Percentiles rank a stretch among this genome's conserved stretches.
phyloP scores from a whole-genome alignment of 805 yeast species.

The Saturnispora quitensis region DNA sequence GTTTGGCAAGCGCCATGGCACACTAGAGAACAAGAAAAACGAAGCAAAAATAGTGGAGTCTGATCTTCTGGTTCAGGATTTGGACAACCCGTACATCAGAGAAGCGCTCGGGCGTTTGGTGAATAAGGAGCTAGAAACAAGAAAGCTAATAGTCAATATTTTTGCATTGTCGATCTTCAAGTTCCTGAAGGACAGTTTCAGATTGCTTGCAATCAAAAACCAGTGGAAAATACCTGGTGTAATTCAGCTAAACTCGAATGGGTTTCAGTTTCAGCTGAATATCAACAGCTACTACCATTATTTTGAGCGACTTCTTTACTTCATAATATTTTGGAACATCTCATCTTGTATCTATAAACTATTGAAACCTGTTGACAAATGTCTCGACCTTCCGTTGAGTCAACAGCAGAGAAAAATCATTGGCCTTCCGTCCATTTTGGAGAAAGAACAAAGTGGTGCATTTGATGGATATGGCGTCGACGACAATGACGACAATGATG shows the following conservation, averaged over 20 bases:
- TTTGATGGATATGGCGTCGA: constrained; percentile 6
- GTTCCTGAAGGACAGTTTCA: constrained; percentile 15
- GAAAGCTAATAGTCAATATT: constrained; percentile 25
- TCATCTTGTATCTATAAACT: constrained; percentile 24
- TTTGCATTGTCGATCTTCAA: constrained; percentile 25
- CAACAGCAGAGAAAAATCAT: constrained; percentile 37
- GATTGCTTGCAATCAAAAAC: not conserved
- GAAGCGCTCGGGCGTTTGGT: constrained; percentile 38
- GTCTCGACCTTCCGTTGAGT: constrained; percentile 41
- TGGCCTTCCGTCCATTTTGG: constrained; percentile 28
- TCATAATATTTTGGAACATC: constrained; percentile 24
- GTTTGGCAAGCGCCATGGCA: not conserved
- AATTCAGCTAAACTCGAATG: not conserved
- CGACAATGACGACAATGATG: constrained; percentile 1
- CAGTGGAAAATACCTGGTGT: not conserved
- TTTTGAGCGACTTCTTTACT: constrained; percentile 17
- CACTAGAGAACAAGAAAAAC: not conserved
- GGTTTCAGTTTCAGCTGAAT: not conserved
- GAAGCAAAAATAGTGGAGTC: not conserved
- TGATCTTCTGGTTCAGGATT: not conserved
- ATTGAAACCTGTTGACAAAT: constrained; percentile 37
- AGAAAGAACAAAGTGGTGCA: not conserved
- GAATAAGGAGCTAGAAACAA: constrained; percentile 32
- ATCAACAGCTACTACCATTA: constrained; percentile 3
- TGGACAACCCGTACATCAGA: constrained; percentile 21